Conservation (phyloP, 176 grass and related monocot genomes). For the Sorghum bicolor region Sorghum_bicolor_NCBIv3 NC_012879.2:348001-348500, state of each 20-base stretch:
- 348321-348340: background rate
- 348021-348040: background rate
- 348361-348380: constrained; percentile 71
- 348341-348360: constrained; percentile 22
- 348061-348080: background rate
- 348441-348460: constrained; percentile 58
- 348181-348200: constrained; percentile 97
- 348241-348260: constrained; percentile 75
- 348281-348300: background rate
- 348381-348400: constrained; percentile 76
- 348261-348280: constrained; percentile 73
- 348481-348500: constrained; percentile 76
- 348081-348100: background rate
- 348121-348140: background rate
- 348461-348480: constrained; percentile 45
- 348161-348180: constrained; percentile 89
- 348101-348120: background rate
- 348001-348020: background rate
- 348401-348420: constrained; percentile 78
- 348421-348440: constrained; percentile 67
- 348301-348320: background rate
- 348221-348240: constrained; percentile 64
- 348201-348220: constrained; percentile 89
- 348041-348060: background rate
- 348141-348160: constrained; percentile 81